Evolutionary conservation across 2,329 filamentous ascomycete species (phyloP).

Genomic region (Podosphaera xanthii): DNA sequence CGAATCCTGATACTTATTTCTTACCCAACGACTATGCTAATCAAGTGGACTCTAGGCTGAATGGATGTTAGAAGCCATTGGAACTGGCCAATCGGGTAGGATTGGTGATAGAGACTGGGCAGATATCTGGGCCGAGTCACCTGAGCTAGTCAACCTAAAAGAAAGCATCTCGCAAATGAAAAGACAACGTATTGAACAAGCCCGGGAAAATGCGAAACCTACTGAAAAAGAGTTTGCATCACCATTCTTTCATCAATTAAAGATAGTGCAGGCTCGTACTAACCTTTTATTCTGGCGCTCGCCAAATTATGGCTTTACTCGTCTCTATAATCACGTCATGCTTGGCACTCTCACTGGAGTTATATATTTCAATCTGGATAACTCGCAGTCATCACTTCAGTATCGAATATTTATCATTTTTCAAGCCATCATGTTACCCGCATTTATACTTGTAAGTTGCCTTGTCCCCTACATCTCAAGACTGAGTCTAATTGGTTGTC

Average conservation of each 20-base stretch:
- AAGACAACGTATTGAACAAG: constrained; percentile 23
- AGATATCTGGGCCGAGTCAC: constrained; percentile 35
- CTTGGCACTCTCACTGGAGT: constrained; percentile 62
- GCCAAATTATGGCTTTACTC: constrained; percentile 73
- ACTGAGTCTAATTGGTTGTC: background rate
- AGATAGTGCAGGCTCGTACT: constrained; percentile 47
- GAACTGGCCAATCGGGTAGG: constrained; percentile 35
- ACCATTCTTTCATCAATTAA: constrained; percentile 56
- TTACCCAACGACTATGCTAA: background rate
- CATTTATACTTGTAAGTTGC: constrained; percentile 37
- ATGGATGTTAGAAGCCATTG: constrained; percentile 36
- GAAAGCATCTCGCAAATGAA: constrained; percentile 33
- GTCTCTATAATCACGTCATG: constrained; percentile 62
- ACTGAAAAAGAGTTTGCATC: constrained; percentile 61
- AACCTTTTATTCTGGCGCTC: constrained; percentile 67
- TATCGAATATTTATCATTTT: constrained; percentile 80
- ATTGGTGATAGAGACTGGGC: constrained; percentile 40
- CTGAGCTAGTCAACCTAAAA: constrained; percentile 32
- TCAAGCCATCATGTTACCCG: constrained; percentile 66
- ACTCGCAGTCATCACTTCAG: constrained; percentile 56
- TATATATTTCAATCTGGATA: constrained; percentile 54
- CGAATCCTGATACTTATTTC: background rate
- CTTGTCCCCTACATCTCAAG: too few relatives aligned
- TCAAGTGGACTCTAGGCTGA: constrained; percentile 20
- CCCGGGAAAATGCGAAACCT: constrained; percentile 16